phyloP scores from a whole-genome alignment of 2,329 filamentous ascomycete species.

The Trichoderma simmonsii region DNA sequence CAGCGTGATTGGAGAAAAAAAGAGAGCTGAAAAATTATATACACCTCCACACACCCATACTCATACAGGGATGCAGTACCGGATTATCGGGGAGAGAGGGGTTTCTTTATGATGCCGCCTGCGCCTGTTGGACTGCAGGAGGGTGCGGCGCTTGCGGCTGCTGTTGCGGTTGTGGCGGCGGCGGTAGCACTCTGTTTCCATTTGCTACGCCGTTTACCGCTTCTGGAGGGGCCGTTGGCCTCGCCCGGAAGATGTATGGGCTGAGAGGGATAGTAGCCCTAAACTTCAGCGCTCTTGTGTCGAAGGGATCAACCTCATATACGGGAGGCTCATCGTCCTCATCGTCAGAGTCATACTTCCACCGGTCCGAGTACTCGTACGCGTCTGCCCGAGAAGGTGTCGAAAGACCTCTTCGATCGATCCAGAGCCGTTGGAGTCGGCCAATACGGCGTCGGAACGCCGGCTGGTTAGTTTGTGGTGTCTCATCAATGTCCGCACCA shows the following conservation, averaged over 20 bases:
- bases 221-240: constrained; percentile 34
- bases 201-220: constrained; percentile 25
- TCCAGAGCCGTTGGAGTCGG: constrained; percentile 78
- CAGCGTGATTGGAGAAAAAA: constrained; percentile 11
- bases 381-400: constrained; percentile 46
- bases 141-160: constrained; percentile 26
- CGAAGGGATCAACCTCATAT: constrained; percentile 73
- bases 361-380: constrained; percentile 59
- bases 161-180: constrained; percentile 18
- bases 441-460: constrained; percentile 82
- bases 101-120: constrained; percentile 27
- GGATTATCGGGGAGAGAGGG: background rate
- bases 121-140: constrained; percentile 23
- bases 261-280: constrained; percentile 56
- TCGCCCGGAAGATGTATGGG: constrained; percentile 39
- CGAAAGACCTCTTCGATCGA: constrained; percentile 73
- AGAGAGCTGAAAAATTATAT: constrained; percentile 13
- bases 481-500: constrained; percentile 37
- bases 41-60: constrained; percentile 14
- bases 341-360: constrained; percentile 85
- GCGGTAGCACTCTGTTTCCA: constrained; percentile 28
- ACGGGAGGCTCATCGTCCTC: constrained; percentile 75
- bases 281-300: constrained; percentile 57
- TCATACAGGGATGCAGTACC: constrained; percentile 24
- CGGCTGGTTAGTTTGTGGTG: constrained; percentile 46